Conservation (phyloP, 805 yeast species). For the Grigorovia transvaalensis region DNA sequence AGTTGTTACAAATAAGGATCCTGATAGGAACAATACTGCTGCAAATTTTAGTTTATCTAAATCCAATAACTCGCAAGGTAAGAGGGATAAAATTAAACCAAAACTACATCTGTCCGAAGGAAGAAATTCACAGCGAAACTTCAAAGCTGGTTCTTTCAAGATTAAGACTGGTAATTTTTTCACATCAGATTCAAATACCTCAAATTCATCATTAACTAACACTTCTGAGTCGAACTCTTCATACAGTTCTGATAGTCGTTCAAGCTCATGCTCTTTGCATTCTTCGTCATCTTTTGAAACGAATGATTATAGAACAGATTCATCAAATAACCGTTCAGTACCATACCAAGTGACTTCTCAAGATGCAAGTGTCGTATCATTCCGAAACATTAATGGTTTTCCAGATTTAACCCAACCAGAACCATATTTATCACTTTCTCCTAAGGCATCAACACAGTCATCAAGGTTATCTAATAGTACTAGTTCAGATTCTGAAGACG, state of each 20-base stretch:
- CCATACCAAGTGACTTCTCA: slow-evolving; percentile 16
- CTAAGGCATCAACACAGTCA: not conserved
- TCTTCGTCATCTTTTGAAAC: not conserved
- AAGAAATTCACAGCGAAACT: not conserved
- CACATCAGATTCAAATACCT: not conserved
- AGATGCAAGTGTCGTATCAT: slow-evolving; percentile 17
- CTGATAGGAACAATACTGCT: not conserved
- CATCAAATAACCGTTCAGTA: not conserved
- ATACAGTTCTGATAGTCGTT: not conserved
- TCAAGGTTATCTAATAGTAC: not conserved
- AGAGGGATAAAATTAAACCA: not conserved
- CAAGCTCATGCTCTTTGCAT: not conserved
- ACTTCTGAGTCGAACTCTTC: not conserved
- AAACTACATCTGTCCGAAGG: not conserved
- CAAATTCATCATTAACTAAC: not conserved
- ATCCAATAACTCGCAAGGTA: not conserved
- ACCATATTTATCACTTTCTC: not conserved
- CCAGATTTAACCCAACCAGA: not conserved
- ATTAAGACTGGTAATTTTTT: not conserved
- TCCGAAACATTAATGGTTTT: slow-evolving; percentile 11
- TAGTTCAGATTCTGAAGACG: slow-evolving; percentile 8
- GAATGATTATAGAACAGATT: not conserved
- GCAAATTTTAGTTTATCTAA: not conserved
- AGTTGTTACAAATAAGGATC: not conserved
- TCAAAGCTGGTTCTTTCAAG: not conserved